Base-by-base conservation (phyloP, 208 protist genomes). In the Leishmania tropica region DNA sequence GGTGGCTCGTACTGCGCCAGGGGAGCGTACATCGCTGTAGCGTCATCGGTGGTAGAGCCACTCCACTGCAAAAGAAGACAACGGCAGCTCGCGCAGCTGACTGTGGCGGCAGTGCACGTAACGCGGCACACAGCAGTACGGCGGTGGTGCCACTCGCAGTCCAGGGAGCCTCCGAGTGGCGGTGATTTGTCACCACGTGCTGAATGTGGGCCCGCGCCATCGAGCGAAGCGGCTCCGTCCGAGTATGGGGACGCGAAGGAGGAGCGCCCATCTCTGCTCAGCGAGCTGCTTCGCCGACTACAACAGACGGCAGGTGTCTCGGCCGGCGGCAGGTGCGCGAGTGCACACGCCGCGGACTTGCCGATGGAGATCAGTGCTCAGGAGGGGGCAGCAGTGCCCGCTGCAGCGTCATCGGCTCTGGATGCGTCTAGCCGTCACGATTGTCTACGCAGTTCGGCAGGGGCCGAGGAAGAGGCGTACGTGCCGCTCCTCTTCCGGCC, bases 401-500 rank as follows among this genome's bases (percentile, higher is more conserved):
- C 48, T 54, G 48, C 73, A 42, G 5, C 28, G n/a, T 40, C 51
- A 8, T 21, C 5, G 35, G 35, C 31, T 37, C 21, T 48, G 51
- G 37, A 31, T 10, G 54, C 19, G 24, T 58, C 74, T 45, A 28
- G 37, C 56, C 35, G 6, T 51, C 48, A 19, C 51, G 1, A 15
- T 76, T 54, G 21, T 62, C n/a, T 19, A 45, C 35, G 54, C 53
- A 45, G 8, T 31, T 19, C 21, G 21, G 28, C 40, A 45, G 7
- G 37, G 56, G 3, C 56, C 8, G 19, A 4, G 40, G 54, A 45
- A 58, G 24, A 73, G 17, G 71, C 17, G 53, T 86, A 86, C 65
- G 83, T 86, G 37, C 83, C 83, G 5, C 75, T 86, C 56, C 83
- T 86, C 31, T 86, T 83, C 48, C 83, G 83, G 17, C 5, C 83